Base-by-base conservation (phyloP, 176 grass and related monocot genomes). In the Oryza longistaminata region DNA sequence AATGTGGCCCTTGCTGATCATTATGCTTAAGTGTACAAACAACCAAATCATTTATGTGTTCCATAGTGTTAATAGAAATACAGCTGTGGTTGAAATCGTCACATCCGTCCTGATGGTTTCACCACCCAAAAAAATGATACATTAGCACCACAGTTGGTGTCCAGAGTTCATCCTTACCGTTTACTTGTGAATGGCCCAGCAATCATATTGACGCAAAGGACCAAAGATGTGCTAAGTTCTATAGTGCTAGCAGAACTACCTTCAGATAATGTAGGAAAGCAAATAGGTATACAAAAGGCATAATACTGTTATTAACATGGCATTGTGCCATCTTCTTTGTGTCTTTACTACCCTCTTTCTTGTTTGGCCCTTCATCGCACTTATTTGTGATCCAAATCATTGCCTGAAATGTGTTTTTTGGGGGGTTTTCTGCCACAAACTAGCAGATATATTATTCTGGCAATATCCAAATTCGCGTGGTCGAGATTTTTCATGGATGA, bases 191-290 rank as follows among this genome's bases (percentile, higher is more conserved):
- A 85, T 80, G 61, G 25, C 29, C 82, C 70, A 19, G 16, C 9
- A 68, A 34, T 37, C n/a, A 72, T 40, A 46, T 74, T 80, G 33
- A 58, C 26, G 6, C 70, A 17, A 80, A 88, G 13, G 60, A 78
- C 44, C 67, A 58, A 43, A 24, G 42, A 14, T 8, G 43, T 1
- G 4, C 12, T 73, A 49, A 74, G 19, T n/a, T 74, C 3, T 4
- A 44, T 27, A 74, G 46, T 45, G 35, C 68, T 46, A 80, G 27
- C 25, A n/a, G 3, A 74, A 11, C 37, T 45, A 70, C n/a, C n/a
- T 71, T 40, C 21, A 34, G 55, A 74, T 4, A 39, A 69, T 55
- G 34, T 7, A 66, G 82, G 66, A 66, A 15, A 37, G 1, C 26
- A 73, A 74, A 88, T 19, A 61, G 13, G 39, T 35, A 39, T 35